A percentile compares a stretch with the other conserved stretches of the same genome.
Evolutionary conservation across 441 rosid genomes (phyloP).

Genomic region (Hura crepitans): DNA sequence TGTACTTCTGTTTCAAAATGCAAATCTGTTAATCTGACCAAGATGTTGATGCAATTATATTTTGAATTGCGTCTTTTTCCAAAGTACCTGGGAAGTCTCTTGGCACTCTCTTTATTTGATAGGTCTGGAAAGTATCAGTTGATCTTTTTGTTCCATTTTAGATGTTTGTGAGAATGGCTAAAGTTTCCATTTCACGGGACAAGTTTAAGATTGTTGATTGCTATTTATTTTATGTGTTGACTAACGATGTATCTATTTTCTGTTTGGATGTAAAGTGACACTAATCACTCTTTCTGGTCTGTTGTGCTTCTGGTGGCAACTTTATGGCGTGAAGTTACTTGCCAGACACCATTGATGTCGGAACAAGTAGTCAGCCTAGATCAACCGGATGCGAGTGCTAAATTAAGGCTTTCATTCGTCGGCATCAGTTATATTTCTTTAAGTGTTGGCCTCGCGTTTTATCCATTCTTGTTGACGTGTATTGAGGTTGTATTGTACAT

Average conservation of each 20-base stretch:
- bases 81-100: not conserved
- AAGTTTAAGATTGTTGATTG: too few relatives aligned
- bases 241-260: not conserved
- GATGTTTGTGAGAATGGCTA: not conserved
- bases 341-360: constrained; percentile 90
- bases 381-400: constrained; percentile 84
- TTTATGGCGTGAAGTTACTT: constrained; percentile 46
- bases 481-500: constrained; percentile 34
- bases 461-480: constrained; percentile 22
- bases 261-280: not conserved
- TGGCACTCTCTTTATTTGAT: not conserved
- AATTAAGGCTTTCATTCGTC: constrained; percentile 20
- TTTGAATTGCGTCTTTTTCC: not conserved
- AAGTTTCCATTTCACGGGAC: not conserved
- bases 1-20: not conserved
- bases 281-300: constrained; percentile 11
- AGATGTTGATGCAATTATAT: not conserved
- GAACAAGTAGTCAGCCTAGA: constrained; percentile 61
- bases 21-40: not conserved
- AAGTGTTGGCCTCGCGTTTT: constrained; percentile 21
- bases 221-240: too few relatives aligned
- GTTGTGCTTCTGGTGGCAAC: constrained; percentile 15
- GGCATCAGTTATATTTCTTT: constrained; percentile 22
- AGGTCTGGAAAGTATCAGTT: not conserved
- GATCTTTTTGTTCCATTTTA: not conserved